These are phyloP conservation scores for Eucalyptus cloeziana DNA, from an alignment of 345 rosid species.

Conservation along the genomic window DNA sequence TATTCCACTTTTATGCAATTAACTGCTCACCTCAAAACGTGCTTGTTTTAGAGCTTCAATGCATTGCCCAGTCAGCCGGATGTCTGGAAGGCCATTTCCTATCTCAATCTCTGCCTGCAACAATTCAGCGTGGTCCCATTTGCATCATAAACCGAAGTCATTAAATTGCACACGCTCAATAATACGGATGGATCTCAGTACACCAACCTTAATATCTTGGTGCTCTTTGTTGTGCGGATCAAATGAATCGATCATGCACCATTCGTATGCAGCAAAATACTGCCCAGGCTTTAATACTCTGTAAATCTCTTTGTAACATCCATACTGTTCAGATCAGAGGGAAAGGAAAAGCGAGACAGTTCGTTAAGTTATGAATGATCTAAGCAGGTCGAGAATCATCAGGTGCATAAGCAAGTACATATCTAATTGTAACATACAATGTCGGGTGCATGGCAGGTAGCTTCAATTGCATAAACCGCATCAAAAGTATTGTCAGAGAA, in stretches of 20 bases:
- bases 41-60: conserved; percentile 78
- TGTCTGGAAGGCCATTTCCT: conserved; percentile 92
- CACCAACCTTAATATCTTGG: conserved; percentile 62
- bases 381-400: neutral
- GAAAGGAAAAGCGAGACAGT: neutral
- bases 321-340: conserved; percentile 26
- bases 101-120: conserved; percentile 74
- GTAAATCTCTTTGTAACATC: conserved; percentile 90
- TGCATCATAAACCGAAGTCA: neutral
- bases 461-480: conserved; percentile 95
- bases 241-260: conserved; percentile 93
- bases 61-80: conserved; percentile 63
- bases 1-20: neutral
- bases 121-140: neutral
- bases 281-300: conserved; percentile 97
- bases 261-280: conserved; percentile 80
- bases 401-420: neutral
- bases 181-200: neutral
- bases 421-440: conserved; percentile 38
- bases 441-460: conserved; percentile 99
- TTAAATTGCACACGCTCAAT: neutral
- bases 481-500: conserved; percentile 81
- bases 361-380: neutral
- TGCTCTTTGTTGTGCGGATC: conserved; percentile 67
- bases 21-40: conserved; percentile 65